Evolutionary conservation across 2,329 filamentous ascomycete genomes (phyloP).

Genomic region (Ascocoryne sarcoides): DNA sequence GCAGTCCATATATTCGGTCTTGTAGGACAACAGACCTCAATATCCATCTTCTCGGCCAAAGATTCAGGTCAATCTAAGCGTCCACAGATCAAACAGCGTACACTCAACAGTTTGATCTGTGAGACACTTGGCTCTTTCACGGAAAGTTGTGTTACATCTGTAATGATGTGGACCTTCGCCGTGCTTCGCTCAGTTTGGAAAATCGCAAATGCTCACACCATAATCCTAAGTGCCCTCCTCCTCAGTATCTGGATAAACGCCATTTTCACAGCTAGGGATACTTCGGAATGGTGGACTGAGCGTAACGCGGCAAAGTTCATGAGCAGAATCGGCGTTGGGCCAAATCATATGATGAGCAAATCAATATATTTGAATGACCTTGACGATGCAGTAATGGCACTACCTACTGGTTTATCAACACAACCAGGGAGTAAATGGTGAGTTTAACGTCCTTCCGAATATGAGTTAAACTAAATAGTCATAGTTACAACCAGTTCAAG

Average conservation of each 20-base stretch:
- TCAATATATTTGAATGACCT: slow-evolving; percentile 78
- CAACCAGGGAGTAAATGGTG: slow-evolving; percentile 41
- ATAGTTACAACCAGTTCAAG: slow-evolving; percentile 52
- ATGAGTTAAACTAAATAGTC: slow-evolving; percentile 9
- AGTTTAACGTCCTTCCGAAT: slow-evolving; percentile 10
- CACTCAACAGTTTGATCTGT: slow-evolving; percentile 59
- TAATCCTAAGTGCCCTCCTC: slow-evolving; percentile 62
- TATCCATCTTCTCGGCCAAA: slow-evolving; percentile 47
- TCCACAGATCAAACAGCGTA: slow-evolving; percentile 50
- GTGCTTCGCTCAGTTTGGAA: slow-evolving; percentile 56
- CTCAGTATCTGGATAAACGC: slow-evolving; percentile 66
- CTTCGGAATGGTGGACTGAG: slow-evolving; percentile 77
- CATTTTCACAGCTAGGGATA: slow-evolving; percentile 64
- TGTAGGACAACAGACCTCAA: slow-evolving; percentile 59
- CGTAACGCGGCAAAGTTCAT: slow-evolving; percentile 74
- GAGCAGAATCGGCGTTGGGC: slow-evolving; percentile 68
- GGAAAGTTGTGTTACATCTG: slow-evolving; percentile 64
- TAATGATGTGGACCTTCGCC: slow-evolving; percentile 71
- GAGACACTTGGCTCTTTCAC: slow-evolving; percentile 65
- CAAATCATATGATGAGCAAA: slow-evolving; percentile 74
- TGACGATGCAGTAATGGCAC: slow-evolving; percentile 44
- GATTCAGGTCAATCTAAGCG: slow-evolving; percentile 38
- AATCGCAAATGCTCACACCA: slow-evolving; percentile 60
- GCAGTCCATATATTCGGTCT: slow-evolving; percentile 73
- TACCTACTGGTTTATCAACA: slow-evolving; percentile 12